Evolutionary conservation across 2,329 filamentous ascomycete genomes (phyloP).

Genomic region (Colletotrichum endophyticum): DNA sequence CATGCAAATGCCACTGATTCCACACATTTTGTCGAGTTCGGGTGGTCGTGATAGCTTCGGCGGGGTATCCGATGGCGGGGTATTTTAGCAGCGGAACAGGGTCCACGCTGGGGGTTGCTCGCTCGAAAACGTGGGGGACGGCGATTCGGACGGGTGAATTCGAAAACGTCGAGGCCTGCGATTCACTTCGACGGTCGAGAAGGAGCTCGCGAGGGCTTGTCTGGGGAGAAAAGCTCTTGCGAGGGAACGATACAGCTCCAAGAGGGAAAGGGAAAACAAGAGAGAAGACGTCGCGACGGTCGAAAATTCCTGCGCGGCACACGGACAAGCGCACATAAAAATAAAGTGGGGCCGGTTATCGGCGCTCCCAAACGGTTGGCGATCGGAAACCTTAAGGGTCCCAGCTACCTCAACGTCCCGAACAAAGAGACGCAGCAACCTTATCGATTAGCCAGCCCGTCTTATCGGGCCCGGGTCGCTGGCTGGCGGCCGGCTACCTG

Average conservation of each 20-base stretch:
- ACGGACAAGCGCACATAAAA: not conserved
- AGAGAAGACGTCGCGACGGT: not conserved
- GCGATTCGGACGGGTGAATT: not conserved
- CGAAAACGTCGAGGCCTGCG: too few species aligned
- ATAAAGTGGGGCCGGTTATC: slow-evolving; percentile 2
- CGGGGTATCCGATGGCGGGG: slow-evolving; percentile 12
- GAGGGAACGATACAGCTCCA: slow-evolving; percentile 8
- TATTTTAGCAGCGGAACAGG: slow-evolving; percentile 2
- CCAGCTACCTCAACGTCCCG: not conserved
- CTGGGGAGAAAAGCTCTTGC: not conserved
- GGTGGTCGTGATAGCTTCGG: slow-evolving; percentile 5
- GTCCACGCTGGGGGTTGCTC: not conserved
- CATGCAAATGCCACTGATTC: slow-evolving; percentile 10
- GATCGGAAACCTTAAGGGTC: not conserved
- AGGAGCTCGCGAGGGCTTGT: not conserved
- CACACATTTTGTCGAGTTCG: slow-evolving; percentile 6
- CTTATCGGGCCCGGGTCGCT: not conserved
- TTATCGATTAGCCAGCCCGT: not conserved
- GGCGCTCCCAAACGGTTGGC: not conserved
- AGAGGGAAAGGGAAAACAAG: not conserved
- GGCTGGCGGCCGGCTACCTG: not conserved
- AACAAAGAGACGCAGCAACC: not conserved
- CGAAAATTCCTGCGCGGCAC: slow-evolving; percentile 2
- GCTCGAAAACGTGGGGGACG: not conserved
- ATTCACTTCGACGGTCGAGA: not conserved